These are phyloP conservation scores for Mycena latifolia DNA, from an alignment of 768 basidiomycete species.

Conservation along the genomic window DNA sequence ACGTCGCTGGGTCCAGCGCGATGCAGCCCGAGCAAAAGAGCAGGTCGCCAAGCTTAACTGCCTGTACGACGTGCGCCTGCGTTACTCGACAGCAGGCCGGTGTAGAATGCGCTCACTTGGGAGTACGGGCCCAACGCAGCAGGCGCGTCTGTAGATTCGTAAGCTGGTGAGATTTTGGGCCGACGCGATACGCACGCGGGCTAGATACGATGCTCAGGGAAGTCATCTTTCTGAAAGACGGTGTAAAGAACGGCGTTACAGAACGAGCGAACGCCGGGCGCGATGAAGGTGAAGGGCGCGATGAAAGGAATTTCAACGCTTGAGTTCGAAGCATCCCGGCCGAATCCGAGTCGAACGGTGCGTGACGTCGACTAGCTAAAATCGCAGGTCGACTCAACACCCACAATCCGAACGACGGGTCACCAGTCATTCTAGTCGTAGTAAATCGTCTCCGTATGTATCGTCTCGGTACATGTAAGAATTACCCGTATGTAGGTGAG, in stretches of 20 bases:
- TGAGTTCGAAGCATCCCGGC: constrained; percentile 17
- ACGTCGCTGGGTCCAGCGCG: constrained; percentile 80
- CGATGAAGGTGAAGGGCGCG: neutral
- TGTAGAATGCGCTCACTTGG: constrained; percentile 50
- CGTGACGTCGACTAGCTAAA: too few relatives aligned
- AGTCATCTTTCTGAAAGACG: constrained; percentile 45
- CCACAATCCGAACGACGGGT: too few relatives aligned
- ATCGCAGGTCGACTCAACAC: too few relatives aligned
- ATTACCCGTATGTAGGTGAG: constrained; percentile 6
- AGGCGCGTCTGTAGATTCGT: constrained; percentile 67
- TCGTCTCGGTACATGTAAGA: neutral
- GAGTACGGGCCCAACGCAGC: constrained; percentile 90
- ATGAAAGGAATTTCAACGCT: constrained; percentile 5
- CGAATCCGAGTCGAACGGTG: too few relatives aligned
- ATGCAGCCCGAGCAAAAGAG: constrained; percentile 94
- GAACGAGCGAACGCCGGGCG: neutral
- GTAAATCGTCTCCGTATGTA: neutral
- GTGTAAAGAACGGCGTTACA: neutral
- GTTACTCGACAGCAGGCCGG: neutral
- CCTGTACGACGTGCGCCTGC: constrained; percentile 45
- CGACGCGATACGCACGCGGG: constrained; percentile 46
- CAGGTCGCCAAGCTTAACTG: constrained; percentile 83
- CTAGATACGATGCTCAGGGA: constrained; percentile 55
- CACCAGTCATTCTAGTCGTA: neutral
- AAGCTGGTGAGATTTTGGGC: too few relatives aligned